Evolutionary conservation across 257 asterid genomes (phyloP).

Genomic region (Nicotiana undulata): DNA sequence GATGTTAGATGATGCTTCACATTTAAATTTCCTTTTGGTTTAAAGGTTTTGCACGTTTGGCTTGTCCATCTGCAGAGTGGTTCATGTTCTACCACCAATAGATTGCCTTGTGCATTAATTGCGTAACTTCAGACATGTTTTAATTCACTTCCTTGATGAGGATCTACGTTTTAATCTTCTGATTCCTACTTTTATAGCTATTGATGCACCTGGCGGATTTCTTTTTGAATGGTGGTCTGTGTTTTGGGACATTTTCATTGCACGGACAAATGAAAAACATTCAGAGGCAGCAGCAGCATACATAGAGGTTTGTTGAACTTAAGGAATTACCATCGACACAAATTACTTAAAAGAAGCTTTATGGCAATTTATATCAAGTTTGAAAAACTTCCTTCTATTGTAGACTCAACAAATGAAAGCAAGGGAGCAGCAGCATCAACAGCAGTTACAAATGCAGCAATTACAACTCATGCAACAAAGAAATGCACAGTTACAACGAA

Average conservation of each 20-base stretch:
- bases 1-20: background rate
- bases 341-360: background rate
- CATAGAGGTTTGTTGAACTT: constrained; percentile 65
- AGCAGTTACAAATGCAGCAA: constrained; percentile 92
- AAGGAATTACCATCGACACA: background rate
- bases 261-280: constrained; percentile 97
- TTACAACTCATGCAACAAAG: constrained; percentile 95
- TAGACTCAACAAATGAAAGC: constrained; percentile 92
- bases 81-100: background rate
- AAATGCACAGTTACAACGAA: constrained; percentile 68
- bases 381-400: background rate
- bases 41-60: background rate
- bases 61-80: background rate
- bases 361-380: background rate
- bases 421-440: constrained; percentile 76
- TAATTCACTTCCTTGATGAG: background rate
- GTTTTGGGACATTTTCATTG: constrained; percentile 97
- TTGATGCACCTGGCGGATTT: constrained; percentile 99
- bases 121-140: background rate
- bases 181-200: constrained; percentile 43
- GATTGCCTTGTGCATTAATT: background rate
- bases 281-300: constrained; percentile 99
- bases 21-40: background rate
- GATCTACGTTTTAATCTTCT: background rate
- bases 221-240: constrained; percentile 99